Conservation (phyloP, 768 basidiomycete species). For the Chalciporus pseudorubinellus region DNA sequence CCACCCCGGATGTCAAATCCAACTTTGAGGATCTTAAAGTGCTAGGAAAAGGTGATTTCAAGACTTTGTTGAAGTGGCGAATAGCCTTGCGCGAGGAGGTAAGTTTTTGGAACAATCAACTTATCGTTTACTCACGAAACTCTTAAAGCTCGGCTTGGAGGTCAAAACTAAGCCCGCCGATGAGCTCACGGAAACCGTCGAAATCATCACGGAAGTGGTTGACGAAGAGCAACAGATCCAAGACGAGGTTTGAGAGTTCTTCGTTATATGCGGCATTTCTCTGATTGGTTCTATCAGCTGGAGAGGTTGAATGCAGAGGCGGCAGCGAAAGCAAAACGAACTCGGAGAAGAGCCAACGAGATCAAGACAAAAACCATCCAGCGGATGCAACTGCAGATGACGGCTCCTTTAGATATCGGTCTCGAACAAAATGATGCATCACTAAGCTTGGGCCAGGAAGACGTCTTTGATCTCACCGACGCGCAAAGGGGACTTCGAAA, state of each 20-base stretch:
- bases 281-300: slow-evolving; percentile 49
- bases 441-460: slow-evolving; percentile 72
- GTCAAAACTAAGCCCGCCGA: slow-evolving; percentile 69
- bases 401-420: slow-evolving; percentile 94
- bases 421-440: slow-evolving; percentile 77
- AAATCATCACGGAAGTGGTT: slow-evolving; percentile 62
- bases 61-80: slow-evolving; percentile 88
- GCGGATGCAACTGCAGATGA: slow-evolving; percentile 97
- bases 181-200: slow-evolving; percentile 71
- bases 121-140: slow-evolving; percentile 3
- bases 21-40: slow-evolving; percentile 94
- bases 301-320: slow-evolving; percentile 80
- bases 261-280: not conserved
- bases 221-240: slow-evolving; percentile 90
- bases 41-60: slow-evolving; percentile 97
- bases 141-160: slow-evolving; percentile 74
- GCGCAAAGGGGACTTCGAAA: slow-evolving; percentile 48
- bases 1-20: slow-evolving; percentile 74
- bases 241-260: slow-evolving; percentile 60
- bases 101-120: not conserved
- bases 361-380: slow-evolving; percentile 83
- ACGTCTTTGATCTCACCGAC: slow-evolving; percentile 81
- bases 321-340: slow-evolving; percentile 69
- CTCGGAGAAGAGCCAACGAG: slow-evolving; percentile 85
- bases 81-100: slow-evolving; percentile 86